Conservation (phyloP, 192 early-diverging fungal genomes). For the Backusella psychrophila region DNA sequence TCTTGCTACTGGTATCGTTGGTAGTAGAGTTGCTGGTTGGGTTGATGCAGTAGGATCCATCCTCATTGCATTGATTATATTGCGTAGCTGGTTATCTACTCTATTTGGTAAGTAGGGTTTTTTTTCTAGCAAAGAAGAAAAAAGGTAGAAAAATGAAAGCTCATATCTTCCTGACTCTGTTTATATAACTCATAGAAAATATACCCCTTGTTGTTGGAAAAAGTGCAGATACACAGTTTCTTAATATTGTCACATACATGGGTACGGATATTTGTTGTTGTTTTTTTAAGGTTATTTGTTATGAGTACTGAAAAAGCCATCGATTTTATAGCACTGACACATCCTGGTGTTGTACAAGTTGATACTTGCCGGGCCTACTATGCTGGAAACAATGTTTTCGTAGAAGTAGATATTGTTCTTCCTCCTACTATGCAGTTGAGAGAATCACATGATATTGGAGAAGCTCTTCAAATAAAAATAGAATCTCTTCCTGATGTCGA, state of each 20-base stretch:
- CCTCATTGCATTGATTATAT: conserved; percentile 64
- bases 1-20: conserved; percentile 60
- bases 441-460: conserved; percentile 91
- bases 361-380: conserved; percentile 86
- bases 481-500: conserved; percentile 86
- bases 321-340: conserved; percentile 57
- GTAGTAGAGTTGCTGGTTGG: conserved; percentile 60
- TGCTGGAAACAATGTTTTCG: conserved; percentile 85
- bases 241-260: conserved; percentile 85
- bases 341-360: conserved; percentile 64
- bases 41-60: conserved; percentile 74
- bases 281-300: neutral
- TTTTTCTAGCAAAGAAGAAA: neutral
- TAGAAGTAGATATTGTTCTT: conserved; percentile 96
- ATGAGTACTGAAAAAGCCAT: neutral
- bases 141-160: neutral
- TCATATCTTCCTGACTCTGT: neutral
- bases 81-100: conserved; percentile 64
- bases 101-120: conserved; percentile 45
- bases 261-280: conserved; percentile 30
- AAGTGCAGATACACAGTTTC: conserved; percentile 74
- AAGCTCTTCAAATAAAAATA: conserved; percentile 84
- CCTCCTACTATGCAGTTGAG: conserved; percentile 75
- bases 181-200: conserved; percentile 47
- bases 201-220: conserved; percentile 79